Conservation (phyloP, 163 green algal species). For the Trebouxia gelatinosa region DNA sequence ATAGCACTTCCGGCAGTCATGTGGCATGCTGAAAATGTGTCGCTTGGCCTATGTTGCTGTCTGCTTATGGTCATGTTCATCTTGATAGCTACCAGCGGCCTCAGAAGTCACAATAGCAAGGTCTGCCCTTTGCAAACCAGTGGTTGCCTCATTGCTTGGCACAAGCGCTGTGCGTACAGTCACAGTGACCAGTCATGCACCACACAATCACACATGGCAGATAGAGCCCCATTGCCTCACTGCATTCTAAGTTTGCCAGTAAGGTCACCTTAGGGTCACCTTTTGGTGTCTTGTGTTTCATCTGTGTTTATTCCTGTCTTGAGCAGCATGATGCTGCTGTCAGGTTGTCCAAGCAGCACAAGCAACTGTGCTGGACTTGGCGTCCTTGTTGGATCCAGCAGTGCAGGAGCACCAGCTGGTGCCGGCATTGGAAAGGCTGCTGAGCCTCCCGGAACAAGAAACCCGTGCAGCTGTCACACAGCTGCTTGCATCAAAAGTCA, state of each 20-base stretch:
- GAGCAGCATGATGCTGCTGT: too few relatives aligned
- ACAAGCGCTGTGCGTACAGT: background rate
- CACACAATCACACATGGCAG: too few relatives aligned
- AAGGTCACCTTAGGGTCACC: too few relatives aligned
- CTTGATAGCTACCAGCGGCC: background rate
- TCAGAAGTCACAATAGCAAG: too few relatives aligned
- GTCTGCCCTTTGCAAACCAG: background rate
- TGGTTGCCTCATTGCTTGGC: background rate
- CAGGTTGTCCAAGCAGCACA: slow-evolving; percentile 22
- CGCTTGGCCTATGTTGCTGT: background rate
- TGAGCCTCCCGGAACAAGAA: slow-evolving; percentile 20
- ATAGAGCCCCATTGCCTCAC: too few relatives aligned
- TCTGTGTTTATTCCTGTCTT: too few relatives aligned
- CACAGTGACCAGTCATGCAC: too few relatives aligned
- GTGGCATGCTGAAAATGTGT: too few relatives aligned
- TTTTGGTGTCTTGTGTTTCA: background rate
- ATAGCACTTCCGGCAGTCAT: too few relatives aligned
- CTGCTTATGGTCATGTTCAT: background rate
- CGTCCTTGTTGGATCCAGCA: background rate
- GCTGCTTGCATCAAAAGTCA: too few relatives aligned
- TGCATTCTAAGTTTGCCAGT: too few relatives aligned
- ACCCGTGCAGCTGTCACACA: background rate
- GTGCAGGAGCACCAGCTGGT: slow-evolving; percentile 9
- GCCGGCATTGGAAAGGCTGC: slow-evolving; percentile 17
- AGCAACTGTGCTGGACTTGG: slow-evolving; percentile 24